Evolutionary conservation across 1,139 yeast species (phyloP).

Genomic region (Debaryomyces coudertii): DNA sequence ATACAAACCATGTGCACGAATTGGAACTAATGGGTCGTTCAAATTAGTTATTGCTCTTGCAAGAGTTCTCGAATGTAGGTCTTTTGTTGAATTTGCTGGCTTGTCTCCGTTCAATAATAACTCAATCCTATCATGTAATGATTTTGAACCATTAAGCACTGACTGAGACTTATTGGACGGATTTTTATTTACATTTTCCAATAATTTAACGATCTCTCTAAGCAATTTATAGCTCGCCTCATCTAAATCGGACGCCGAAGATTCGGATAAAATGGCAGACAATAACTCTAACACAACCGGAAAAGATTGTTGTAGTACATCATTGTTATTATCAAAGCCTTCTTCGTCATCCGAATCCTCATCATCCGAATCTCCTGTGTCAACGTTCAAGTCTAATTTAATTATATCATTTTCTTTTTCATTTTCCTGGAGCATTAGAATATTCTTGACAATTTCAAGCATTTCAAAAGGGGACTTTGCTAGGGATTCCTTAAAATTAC

Average conservation of each 20-base stretch:
- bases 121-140: constrained; percentile 36
- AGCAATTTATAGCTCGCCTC: constrained; percentile 26
- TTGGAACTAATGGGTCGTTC: constrained; percentile 80
- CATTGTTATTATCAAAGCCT: constrained; percentile 47
- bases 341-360: constrained; percentile 17
- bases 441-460: constrained; percentile 55
- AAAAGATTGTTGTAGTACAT: constrained; percentile 27
- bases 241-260: constrained; percentile 32
- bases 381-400: constrained; percentile 8
- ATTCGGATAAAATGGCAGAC: constrained; percentile 55
- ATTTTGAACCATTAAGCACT: constrained; percentile 23
- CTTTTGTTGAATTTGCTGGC: constrained; percentile 15
- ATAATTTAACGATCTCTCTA: constrained; percentile 27
- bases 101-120: constrained; percentile 31
- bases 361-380: constrained; percentile 1
- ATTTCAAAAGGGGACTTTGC: constrained; percentile 66
- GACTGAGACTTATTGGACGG: constrained; percentile 2
- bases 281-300: constrained; percentile 53
- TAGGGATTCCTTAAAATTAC: constrained; percentile 60
- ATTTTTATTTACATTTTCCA: constrained; percentile 23
- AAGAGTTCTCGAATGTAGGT: constrained; percentile 26
- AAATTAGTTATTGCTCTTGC: constrained; percentile 66
- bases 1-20: constrained; percentile 83
- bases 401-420: neutral
- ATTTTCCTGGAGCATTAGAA: constrained; percentile 31